Conservation (phyloP, 257 asterid species). For the Solanum microdontum region DNA sequence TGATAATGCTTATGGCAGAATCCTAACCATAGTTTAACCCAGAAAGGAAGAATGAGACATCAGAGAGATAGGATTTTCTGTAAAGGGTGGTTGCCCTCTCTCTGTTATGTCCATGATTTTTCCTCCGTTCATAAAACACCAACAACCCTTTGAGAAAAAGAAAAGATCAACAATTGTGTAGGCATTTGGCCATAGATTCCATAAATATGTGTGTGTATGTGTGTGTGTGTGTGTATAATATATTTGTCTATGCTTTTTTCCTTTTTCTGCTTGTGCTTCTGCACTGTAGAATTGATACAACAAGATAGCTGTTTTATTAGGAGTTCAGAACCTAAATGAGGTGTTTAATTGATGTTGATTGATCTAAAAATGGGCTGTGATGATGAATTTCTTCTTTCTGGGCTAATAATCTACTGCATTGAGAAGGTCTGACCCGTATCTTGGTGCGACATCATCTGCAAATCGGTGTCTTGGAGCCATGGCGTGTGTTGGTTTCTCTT, state of each 20-base stretch:
- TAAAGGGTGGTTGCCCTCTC: neutral
- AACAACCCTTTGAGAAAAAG: neutral
- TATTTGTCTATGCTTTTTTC: neutral
- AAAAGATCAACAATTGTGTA: neutral
- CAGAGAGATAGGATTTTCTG: conserved; percentile 4
- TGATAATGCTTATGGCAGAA: neutral
- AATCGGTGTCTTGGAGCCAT: conserved; percentile 11
- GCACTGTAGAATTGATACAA: neutral
- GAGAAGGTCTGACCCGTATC: conserved; percentile 5
- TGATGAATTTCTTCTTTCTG: conserved; percentile 1
- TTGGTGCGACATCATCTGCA: neutral
- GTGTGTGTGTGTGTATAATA: neutral
- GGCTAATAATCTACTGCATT: neutral
- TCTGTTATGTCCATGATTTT: neutral
- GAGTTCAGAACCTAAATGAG: neutral
- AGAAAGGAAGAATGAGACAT: neutral
- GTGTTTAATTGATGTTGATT: neutral
- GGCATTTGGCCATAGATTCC: neutral
- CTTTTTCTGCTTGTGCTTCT: neutral
- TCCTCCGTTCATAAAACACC: neutral
- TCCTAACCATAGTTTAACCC: neutral
- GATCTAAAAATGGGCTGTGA: conserved; percentile 9
- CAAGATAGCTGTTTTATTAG: neutral
- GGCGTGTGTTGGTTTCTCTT: conserved; percentile 2
- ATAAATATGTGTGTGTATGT: neutral